These are phyloP conservation scores for Penicillium sumatraense DNA, from an alignment of 2,329 filamentous ascomycete species.

Conservation along the genomic window DNA sequence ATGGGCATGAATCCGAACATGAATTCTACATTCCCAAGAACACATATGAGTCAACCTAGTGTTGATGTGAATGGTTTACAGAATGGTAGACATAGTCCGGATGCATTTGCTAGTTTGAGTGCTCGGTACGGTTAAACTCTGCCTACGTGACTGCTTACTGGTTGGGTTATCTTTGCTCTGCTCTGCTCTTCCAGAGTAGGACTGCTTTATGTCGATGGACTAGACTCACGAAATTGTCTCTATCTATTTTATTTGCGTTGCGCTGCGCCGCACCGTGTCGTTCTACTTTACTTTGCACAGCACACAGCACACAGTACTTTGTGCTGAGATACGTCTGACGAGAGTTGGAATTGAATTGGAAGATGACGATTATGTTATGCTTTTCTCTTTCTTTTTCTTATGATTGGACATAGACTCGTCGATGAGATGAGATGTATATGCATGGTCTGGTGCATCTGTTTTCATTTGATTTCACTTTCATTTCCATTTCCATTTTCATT, in stretches of 20 bases:
- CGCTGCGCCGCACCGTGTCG: neutral
- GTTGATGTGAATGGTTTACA: constrained; percentile 53
- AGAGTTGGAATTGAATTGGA: too few relatives aligned
- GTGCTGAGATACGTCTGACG: neutral
- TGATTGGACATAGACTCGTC: constrained; percentile 3
- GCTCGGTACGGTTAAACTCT: constrained; percentile 46
- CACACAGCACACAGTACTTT: too few relatives aligned
- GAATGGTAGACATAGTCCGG: constrained; percentile 54
- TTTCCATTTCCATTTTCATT: neutral
- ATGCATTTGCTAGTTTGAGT: constrained; percentile 56
- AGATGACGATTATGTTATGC: neutral
- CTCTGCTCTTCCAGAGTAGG: neutral
- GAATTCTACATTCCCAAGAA: constrained; percentile 23
- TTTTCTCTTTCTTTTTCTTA: neutral
- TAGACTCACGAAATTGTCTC: neutral
- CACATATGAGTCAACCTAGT: constrained; percentile 54
- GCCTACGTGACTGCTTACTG: too few relatives aligned
- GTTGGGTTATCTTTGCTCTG: neutral
- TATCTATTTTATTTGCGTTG: neutral
- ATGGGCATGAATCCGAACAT: too few relatives aligned
- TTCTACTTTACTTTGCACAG: neutral
- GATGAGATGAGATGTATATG: neutral
- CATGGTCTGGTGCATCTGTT: neutral
- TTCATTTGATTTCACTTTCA: neutral
- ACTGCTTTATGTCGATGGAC: neutral